Conservation (phyloP, 2,329 filamentous ascomycete species). For the Fusarium devonianum region DNA sequence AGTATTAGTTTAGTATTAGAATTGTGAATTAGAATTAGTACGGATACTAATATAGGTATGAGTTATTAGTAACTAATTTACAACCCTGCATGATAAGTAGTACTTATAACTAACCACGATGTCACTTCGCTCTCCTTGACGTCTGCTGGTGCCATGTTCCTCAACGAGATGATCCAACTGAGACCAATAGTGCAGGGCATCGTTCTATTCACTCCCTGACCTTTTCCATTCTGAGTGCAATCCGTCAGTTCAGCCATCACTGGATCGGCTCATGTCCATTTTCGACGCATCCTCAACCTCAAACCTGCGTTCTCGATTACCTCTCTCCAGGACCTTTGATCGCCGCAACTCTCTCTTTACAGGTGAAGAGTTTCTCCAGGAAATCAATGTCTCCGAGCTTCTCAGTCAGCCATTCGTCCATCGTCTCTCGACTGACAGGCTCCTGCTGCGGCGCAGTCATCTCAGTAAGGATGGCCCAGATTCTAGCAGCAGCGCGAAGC, state of each 20-base stretch:
- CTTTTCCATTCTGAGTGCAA: no score
- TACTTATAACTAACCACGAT: no score
- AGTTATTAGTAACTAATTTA: no score
- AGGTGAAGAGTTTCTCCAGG: slow-evolving; percentile 26
- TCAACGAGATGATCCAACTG: not conserved
- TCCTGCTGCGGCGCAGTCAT: slow-evolving; percentile 36
- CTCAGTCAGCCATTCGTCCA: slow-evolving; percentile 36
- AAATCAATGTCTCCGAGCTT: slow-evolving; percentile 39
- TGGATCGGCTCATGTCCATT: no score
- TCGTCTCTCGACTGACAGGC: slow-evolving; percentile 14
- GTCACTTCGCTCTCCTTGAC: no score
- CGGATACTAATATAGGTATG: no score
- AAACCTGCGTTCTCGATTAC: not conserved
- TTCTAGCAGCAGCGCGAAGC: slow-evolving; percentile 35
- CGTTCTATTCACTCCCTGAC: not conserved
- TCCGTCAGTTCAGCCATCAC: no score
- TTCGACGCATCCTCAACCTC: no score
- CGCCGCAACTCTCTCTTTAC: slow-evolving; percentile 8
- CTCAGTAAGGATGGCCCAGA: slow-evolving; percentile 41
- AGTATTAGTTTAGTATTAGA: no score
- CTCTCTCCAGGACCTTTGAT: not conserved
- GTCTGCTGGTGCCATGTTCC: not conserved
- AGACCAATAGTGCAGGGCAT: slow-evolving; percentile 5
- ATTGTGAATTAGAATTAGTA: no score
- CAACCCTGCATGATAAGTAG: not conserved